Percentiles rank a stretch among this genome's conserved stretches.
phyloP scores from a whole-genome alignment of 306 rosid species.

The Ziziphus jujuba region DNA sequence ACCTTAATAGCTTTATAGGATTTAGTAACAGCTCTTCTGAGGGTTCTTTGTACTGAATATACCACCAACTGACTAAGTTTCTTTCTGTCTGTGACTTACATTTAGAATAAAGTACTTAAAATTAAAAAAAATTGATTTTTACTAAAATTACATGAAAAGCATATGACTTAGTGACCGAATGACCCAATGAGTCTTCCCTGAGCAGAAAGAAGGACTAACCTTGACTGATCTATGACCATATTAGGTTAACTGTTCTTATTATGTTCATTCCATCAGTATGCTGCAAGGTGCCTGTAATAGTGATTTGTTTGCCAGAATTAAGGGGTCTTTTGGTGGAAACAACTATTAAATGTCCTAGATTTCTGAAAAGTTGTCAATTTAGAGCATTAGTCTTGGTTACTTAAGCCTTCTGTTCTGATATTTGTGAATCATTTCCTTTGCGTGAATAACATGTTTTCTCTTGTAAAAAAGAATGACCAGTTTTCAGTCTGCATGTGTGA shows the following conservation, averaged over 20 bases:
- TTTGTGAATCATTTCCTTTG: neutral
- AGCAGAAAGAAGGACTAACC: too few relatives aligned
- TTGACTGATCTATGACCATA: too few relatives aligned
- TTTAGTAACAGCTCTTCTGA: too few relatives aligned
- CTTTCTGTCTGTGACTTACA: constrained; percentile 8
- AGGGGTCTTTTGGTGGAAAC: constrained; percentile 12
- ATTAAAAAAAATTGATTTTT: neutral
- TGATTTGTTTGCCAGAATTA: constrained; percentile 11
- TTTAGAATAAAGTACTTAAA: constrained; percentile 3
- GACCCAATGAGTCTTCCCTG: too few relatives aligned
- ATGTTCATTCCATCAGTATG: neutral
- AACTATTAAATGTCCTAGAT: too few relatives aligned
- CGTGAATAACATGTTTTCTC: too few relatives aligned
- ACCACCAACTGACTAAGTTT: neutral
- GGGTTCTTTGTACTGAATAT: neutral
- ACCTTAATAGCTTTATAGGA: too few relatives aligned
- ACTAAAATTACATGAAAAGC: constrained; percentile 10
- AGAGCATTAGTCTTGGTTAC: neutral
- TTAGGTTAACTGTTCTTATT: too few relatives aligned
- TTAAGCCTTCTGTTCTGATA: neutral
- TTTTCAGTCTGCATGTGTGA: neutral
- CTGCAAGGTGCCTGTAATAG: constrained; percentile 10
- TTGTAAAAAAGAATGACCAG: too few relatives aligned
- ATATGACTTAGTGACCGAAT: too few relatives aligned
- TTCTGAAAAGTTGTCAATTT: too few relatives aligned